Evolutionary conservation across 73 alveolate species (phyloP).

Genomic region (Paraurostyla sp.): DNA sequence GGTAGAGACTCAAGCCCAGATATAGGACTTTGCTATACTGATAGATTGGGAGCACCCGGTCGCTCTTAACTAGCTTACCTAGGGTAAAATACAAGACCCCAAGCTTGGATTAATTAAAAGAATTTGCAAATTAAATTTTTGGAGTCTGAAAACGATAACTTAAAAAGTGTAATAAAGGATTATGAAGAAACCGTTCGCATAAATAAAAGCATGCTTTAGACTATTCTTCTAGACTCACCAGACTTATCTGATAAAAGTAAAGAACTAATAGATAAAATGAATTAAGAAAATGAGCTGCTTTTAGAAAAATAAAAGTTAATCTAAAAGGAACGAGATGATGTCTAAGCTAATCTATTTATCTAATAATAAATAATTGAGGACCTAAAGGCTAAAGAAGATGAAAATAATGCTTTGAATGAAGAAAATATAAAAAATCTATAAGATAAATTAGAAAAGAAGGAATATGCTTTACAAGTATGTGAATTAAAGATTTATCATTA

Average conservation of each 20-base stretch:
- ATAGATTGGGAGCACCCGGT: constrained; percentile 50
- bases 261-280: not conserved
- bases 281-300: constrained; percentile 22
- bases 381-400: constrained; percentile 66
- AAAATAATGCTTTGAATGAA: constrained; percentile 34
- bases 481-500: constrained; percentile 44
- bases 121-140: constrained; percentile 64
- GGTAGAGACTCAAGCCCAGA: not conserved
- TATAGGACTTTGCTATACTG: constrained; percentile 19
- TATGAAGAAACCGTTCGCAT: constrained; percentile 64
- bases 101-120: constrained; percentile 57
- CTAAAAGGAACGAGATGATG: constrained; percentile 56
- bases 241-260: constrained; percentile 36
- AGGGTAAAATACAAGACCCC: constrained; percentile 40
- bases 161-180: constrained; percentile 61
- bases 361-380: constrained; percentile 60
- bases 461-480: constrained; percentile 65
- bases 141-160: constrained; percentile 66
- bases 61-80: constrained; percentile 15
- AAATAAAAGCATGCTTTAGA: constrained; percentile 58
- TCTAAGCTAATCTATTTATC: constrained; percentile 63
- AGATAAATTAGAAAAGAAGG: constrained; percentile 75
- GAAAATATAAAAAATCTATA: constrained; percentile 13
- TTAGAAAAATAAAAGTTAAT: not conserved
- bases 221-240: constrained; percentile 21